Base-by-base conservation (phyloP, 768 basidiomycete species). In the Boletus pseudopeckii region DNA sequence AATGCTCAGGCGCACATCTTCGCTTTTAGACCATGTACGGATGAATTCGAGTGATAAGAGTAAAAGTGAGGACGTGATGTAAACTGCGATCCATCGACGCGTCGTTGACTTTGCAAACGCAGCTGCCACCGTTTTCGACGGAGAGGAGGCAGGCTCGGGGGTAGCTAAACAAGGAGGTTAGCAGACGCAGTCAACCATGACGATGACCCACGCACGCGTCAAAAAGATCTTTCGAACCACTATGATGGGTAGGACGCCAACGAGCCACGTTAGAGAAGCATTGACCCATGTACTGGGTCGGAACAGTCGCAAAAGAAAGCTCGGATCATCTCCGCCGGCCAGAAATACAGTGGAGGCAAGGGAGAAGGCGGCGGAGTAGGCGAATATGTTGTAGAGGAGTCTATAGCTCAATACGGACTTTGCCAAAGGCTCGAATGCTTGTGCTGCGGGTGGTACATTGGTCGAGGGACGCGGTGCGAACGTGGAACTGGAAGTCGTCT, bases 391-490 rank as follows among this genome's bases (percentile, higher is more conserved):
- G 57, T 76, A 74, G 22, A 79, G 71, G 7, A 88, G 78, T 38
- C 87, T 80, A 61, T 82, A 81, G 47, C 75, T 78, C 43, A 90
- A 76, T 6, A 85, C 75, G 3, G 77, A 69, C 62, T 85, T 88
- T 2, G 83, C 79, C 42, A 82, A 77, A 9, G 86, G 86, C 57
- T 88, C 84, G 64, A 83, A 90, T 1, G 75, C 70, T 58, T 83
- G 78, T 6, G 77, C 70, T 2, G 87, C 68, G 0, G 83, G 75
- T 1, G 86, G 84, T 6, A 89, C 70, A 1, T 77, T 71, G 0
- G 82, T 81, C 2, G 84, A 70, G 0, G 82, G 71, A 46, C 80
- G 80, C n/a, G 76, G 61, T 1, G 59, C 58, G 30, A 66, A 59
- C 18, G 59, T 65, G 1, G 71, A 69, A 22, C 68, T 42, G 8